Base-by-base conservation (phyloP, 352 stramenopile species). In the Pythium phragmitis region DNA sequence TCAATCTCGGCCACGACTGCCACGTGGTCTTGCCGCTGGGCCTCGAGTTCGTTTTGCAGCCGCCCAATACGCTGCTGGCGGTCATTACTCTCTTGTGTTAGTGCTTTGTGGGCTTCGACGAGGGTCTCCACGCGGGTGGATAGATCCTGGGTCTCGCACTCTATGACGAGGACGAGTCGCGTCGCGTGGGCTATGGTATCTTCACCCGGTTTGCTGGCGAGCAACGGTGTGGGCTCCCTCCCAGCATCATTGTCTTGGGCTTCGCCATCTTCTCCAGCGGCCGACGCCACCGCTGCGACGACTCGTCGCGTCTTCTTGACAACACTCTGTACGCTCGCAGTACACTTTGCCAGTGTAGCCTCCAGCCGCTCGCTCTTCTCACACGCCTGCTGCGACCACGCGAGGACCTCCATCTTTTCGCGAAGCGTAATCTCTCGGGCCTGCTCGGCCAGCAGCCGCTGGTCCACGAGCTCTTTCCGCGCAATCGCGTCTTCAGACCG, bases 331-430 rank as follows among this genome's bases (percentile, higher is more conserved):
- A 76, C 43, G 8, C 72, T 56, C 0, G 61, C 43, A 1, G 67
- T 65, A 34, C 74, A 84, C 19, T 68, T 68, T 9, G 54, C 57
- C 12, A 88, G 30, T 47, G 87, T 72, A 17, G 46, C 34, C 30
- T 81, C 70, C 23, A 87, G 55, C 28, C 30, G 53, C 42, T 89
- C 80, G 47, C 61, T 82, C 65, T 82, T 81, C 50, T 75, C 72
- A 48, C 79, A 88, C 14, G 73, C 73, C 36, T 85, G 62, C 47
- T 88, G 75, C 45, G 79, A 84, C 82, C 82, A 89, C 48, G 80
- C 69, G 21, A 91, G 61, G 12, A 89, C 61, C 34, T 89, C 79
- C 14, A 69, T 63, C 59, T 89, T 89, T 57, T 91, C 82, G 14
- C 81, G 68, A 6, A 43, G 66, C n/a, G 70, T 61, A 28, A 91